Conservation (phyloP, 2,329 filamentous ascomycete species). For the Paradendryphiella salina region DNA sequence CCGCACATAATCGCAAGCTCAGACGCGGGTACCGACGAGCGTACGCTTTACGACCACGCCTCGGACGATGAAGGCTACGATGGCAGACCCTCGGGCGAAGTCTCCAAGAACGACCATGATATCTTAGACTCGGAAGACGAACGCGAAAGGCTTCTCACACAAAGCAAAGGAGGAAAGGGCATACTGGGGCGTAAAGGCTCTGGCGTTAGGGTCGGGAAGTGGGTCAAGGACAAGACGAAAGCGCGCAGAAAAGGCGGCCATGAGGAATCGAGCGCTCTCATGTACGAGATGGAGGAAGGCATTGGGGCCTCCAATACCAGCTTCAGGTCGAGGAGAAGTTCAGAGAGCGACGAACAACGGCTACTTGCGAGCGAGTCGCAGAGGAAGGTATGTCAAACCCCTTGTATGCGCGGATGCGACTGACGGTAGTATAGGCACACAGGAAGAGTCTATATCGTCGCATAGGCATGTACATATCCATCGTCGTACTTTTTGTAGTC, state of each 20-base stretch:
- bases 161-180: slow-evolving; percentile 28
- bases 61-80: slow-evolving; percentile 40
- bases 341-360: slow-evolving; percentile 54
- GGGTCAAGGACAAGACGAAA: slow-evolving; percentile 30
- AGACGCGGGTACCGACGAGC: slow-evolving; percentile 36
- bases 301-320: slow-evolving; percentile 62
- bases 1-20: slow-evolving; percentile 19
- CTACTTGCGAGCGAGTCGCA: slow-evolving; percentile 57
- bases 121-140: slow-evolving; percentile 54
- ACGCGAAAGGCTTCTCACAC: slow-evolving; percentile 48
- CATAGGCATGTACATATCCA: slow-evolving; percentile 48
- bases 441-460: slow-evolving; percentile 48
- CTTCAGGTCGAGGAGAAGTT: slow-evolving; percentile 43
- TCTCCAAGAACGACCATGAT: slow-evolving; percentile 44
- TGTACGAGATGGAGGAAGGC: slow-evolving; percentile 91
- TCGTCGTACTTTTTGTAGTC: slow-evolving; percentile 58
- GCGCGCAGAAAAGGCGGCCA: slow-evolving; percentile 51
- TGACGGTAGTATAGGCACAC: slow-evolving; percentile 26
- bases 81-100: slow-evolving; percentile 43
- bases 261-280: slow-evolving; percentile 73
- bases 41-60: slow-evolving; percentile 38
- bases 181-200: slow-evolving; percentile 37
- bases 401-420: slow-evolving; percentile 43
- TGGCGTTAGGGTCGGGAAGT: slow-evolving; percentile 37
- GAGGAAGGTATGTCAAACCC: slow-evolving; percentile 32